Base-by-base conservation (phyloP, 2,329 filamentous ascomycete species). In the Tolypocladium nubicola region DNA sequence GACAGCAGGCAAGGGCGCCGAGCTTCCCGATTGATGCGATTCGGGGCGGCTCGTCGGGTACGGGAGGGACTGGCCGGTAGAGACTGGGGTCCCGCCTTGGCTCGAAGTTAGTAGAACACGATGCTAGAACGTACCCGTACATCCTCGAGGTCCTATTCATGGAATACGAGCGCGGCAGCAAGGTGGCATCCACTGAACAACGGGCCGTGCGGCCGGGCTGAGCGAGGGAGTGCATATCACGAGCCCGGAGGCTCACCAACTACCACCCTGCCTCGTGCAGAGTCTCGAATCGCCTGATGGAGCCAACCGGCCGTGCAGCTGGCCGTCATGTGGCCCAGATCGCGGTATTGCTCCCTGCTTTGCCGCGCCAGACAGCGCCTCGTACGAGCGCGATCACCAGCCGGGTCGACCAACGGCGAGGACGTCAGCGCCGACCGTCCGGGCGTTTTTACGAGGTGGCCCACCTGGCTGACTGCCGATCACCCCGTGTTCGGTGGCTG, bases 381-480 rank as follows among this genome's bases (percentile, higher is more conserved):
- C 39, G 39, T 16, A 40, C 16, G 14, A 19, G 39, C 6, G n/a
- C 16, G 4, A n/a, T 7, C 16, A n/a, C 19, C 10, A 11, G 9
- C 40, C n/a, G 8, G n/a, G 40, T 23, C 21, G 43, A 30, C 14
- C 45, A 30, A 19, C 14, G 19, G 30, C 11, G 10, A 21, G 16
- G 9, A n/a, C 16, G n/a, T 23, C 41, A 45, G n/a, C 41, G 19
- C 14, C 43, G n/a, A 8, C 30, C 30, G 7, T 49, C 13, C 14
- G n/a, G 21, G 10, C 21, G 6, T 30, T 53, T 53, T 40, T 40
- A 45, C 47, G 49, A 53, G 49, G 49, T 33, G 50, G 16, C 40
- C 56, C 43, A 35, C 26, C 23, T 52, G 19, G 50, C 57, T 56
- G 40, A 50, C 57, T 52, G 57, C 57, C 37, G 49, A 56, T 58